Base-by-base conservation (phyloP, 495 filamentous ascomycete genomes). In the Sphaerosporella brunnea region DNA sequence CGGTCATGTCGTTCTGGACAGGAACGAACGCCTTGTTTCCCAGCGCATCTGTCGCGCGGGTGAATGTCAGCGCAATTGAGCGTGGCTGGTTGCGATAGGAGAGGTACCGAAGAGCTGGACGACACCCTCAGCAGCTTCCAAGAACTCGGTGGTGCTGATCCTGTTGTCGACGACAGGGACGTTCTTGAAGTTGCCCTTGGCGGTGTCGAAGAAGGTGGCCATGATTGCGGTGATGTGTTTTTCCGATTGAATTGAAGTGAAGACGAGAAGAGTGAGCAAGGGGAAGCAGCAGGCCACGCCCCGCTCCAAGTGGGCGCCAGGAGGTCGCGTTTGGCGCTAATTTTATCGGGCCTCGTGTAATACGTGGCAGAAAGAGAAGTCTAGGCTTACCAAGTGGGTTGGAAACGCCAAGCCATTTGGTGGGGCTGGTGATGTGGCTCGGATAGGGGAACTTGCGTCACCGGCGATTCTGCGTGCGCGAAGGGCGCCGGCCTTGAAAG, bases 1-100 rank as follows among this genome's bases (percentile, higher is more conserved):
- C 84, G 7, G 74, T 54, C 70, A 97, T 79, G 64, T 97, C 90
- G 51, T 65, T 80, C 71, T 95, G 93, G 49, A 97, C 88, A 21
- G 79, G 77, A 3, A 65, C 72, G 67, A 96, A 94, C 49, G 86
- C 84, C 11, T 75, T 68, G 28, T 78, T 81, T 37, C 84, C 85
- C 23, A 96, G 73, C 26, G 82, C 64, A 61, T 93, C 88, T 93
- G 52, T 35, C 13, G 20, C 15, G 5, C 36, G 7, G 36, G 5
- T 37, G 4, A 9, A 18, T 37, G 35, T 37, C 15, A 37, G 35
- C 35, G 4, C 8, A 18, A 32, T 32, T 5, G 28, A 32, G 5
- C 7, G 5, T 5, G 5, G 28, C 5, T 32, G 13, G 28, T 5
- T 32, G 5, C 7, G 28, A 3, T 13, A 26, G 15, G 13, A 7